Base-by-base conservation (phyloP, 2,329 filamentous ascomycete species). In the Teratosphaeria zuluensis region DNA sequence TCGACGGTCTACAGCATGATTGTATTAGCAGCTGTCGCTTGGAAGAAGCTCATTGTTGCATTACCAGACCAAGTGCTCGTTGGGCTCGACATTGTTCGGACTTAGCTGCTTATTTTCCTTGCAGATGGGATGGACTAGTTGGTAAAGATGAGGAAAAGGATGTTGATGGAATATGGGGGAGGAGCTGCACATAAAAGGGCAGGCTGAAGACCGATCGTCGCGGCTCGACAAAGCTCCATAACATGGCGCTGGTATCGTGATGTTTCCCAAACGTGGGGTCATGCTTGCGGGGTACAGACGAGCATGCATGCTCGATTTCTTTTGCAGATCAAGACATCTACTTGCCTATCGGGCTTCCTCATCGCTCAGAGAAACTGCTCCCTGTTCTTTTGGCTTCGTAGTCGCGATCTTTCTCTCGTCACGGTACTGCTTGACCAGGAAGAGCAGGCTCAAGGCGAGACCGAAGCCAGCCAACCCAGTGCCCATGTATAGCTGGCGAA, bases 401-500 rank as follows among this genome's bases (percentile, higher is more conserved):
- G 4, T 21, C 9, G 51, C 12, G 14, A 12, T 55, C 35, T 55
- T 55, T 21, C 28, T 46, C 24, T 42, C 31, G 32, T 55, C 54
- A 11, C 52, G 56, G 32, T 64, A 62, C 24, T 56, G 62, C 59
- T 66, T 68, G 30, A 59, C 55, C 57, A 70, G 52, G 55, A 70
- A 70, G n/a, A 63, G 56, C 24, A 69, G 56, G 30, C 65, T 68
- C 19, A 70, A 54, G 21, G 62, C 54, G 24, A 71, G 51, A 3
- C 69, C 70, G 2, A 71, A 55, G 9, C 66, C 67, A 2, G 63
- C 62, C 14, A 72, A 60, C 2, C 69, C 70, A 31, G 75, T 72
- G 0, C 70, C 74, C 61, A 77, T 66, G 63, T 77, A 78, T 58
- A 73, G 64, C 1, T 28, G 4, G 24, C 24, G 24, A 28, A 28